These are phyloP conservation scores for Kurtzmaniella natalensis DNA, from an alignment of 1,139 yeast species.

Conservation along the genomic window DNA sequence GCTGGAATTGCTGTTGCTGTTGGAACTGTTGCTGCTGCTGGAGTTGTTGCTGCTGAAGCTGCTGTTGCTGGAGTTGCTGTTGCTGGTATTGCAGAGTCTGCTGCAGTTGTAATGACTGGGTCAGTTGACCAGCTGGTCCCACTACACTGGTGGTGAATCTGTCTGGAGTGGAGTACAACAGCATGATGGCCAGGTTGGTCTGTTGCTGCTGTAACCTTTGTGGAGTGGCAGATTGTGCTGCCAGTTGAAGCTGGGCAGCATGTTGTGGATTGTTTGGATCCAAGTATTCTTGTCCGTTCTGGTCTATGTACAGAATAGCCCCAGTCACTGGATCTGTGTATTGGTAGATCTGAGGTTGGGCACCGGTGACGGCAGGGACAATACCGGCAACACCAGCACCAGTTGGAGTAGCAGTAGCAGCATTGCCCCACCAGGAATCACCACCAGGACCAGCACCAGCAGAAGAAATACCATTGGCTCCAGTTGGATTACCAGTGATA, in stretches of 20 bases:
- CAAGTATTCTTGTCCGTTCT: constrained; percentile 55
- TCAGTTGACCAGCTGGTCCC: constrained; percentile 14
- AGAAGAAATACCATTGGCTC: constrained; percentile 16
- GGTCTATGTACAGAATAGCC: constrained; percentile 53
- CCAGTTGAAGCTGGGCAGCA: constrained; percentile 44
- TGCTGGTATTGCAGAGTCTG: constrained; percentile 3
- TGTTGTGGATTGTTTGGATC: constrained; percentile 53
- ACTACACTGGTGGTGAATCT: constrained; percentile 24
- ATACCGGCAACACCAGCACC: constrained; percentile 6
- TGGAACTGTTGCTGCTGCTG: constrained; percentile 14
- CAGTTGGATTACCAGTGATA: constrained; percentile 5
- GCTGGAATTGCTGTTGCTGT: constrained; percentile 10
- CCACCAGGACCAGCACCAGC: constrained; percentile 9
- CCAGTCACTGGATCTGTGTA: constrained; percentile 64
- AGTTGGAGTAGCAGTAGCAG: constrained; percentile 7
- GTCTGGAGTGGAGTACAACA: constrained; percentile 37
- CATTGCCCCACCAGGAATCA: constrained; percentile 12
- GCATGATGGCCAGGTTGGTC: constrained; percentile 37
- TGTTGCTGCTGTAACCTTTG: constrained; percentile 40
- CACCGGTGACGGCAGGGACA: constrained; percentile 9
- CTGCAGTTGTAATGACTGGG: constrained; percentile 15
- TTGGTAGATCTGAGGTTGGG: constrained; percentile 47
- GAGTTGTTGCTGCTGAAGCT: constrained; percentile 15
- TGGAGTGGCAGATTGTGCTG: constrained; percentile 37
- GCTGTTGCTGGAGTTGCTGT: constrained; percentile 13